Base-by-base conservation (phyloP, 2,329 filamentous ascomycete genomes). In the Calycina marina region DNA sequence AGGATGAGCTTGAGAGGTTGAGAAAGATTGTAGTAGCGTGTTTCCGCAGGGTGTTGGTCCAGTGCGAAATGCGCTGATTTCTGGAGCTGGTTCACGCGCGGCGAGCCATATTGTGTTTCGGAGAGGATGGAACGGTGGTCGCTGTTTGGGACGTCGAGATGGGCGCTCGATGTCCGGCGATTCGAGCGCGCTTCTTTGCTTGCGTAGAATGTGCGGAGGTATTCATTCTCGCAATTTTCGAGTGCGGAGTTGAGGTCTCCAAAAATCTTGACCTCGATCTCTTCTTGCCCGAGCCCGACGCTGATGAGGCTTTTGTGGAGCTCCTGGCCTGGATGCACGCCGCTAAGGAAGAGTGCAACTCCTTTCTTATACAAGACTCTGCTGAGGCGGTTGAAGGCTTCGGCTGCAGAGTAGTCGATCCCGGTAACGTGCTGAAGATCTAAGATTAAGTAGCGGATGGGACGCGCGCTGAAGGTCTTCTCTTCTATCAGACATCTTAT, bases 361-460 rank as follows among this genome's bases (percentile, higher is more conserved):
- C 75, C 73, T 49, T 83, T 81, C 41, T 76, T 73, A 39, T 74
- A 63, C 3, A 96, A 62, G 13, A 96, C 67, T 14, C 90, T 74
- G 51, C 86, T 90, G 55, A 98, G 85, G 10, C 86, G 79, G 38
- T 82, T 85, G 53, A 98, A 96, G 0, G 83, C 90, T 54, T 98
- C 90, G 1, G 85, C 88, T 1, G 90, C 88, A 0, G 88, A 96
- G 53, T 93, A 98, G 56, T 98, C 90, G 14, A 96, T 71, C 5
- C 88, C 90, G 10, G 79, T 86, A 25, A 98, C 90, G 40, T 90
- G 79, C 41, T 73, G 76, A 46, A 98, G 69, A 51, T 98, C 90
- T 24, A 98, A 64, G 12, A 98, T 72, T 25, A 98, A 63, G 52
- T 85, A 98, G 43, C 83, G 78, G 51, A 96, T 90, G 0, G 88